Percentiles rank a stretch among this genome's conserved stretches.
phyloP scores from a whole-genome alignment of 1,139 yeast species.

The Saccharomyces hybrid region DNA sequence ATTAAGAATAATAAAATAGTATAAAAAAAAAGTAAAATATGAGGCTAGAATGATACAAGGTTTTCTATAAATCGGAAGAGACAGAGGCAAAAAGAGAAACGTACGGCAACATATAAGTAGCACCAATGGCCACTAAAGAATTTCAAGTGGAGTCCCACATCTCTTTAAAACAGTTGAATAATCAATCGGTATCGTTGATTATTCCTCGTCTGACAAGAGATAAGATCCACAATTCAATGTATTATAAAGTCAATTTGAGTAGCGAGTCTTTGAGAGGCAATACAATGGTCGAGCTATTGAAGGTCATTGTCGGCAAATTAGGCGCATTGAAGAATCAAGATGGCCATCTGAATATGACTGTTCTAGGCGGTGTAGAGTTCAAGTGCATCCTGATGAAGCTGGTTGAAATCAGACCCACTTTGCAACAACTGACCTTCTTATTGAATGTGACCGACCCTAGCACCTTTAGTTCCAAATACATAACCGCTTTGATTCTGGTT shows the following conservation, averaged over 20 bases:
- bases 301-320: conserved; percentile 22
- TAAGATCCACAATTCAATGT: conserved; percentile 27
- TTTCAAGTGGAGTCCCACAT: conserved; percentile 27
- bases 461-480: conserved; percentile 26
- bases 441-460: conserved; percentile 6
- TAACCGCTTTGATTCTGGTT: conserved; percentile 21
- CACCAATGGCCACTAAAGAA: conserved; percentile 21
- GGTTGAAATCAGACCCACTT: conserved; percentile 28
- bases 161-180: conserved; percentile 26
- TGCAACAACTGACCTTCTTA: conserved; percentile 21
- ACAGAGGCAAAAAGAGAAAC: background rate
- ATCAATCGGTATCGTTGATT: conserved; percentile 31
- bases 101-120: background rate
- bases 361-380: conserved; percentile 30
- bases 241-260: conserved; percentile 26
- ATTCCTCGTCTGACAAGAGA: conserved; percentile 30
- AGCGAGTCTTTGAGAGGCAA: conserved; percentile 25
- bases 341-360: conserved; percentile 11
- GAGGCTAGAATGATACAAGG: background rate
- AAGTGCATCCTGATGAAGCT: conserved; percentile 30
- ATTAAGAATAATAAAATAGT: background rate
- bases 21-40: background rate
- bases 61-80: background rate
- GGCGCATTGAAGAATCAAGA: conserved; percentile 17
- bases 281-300: conserved; percentile 19